Evolutionary conservation across 108 stramenopile species (phyloP).

Genomic region (Craspedostauros australis): DNA sequence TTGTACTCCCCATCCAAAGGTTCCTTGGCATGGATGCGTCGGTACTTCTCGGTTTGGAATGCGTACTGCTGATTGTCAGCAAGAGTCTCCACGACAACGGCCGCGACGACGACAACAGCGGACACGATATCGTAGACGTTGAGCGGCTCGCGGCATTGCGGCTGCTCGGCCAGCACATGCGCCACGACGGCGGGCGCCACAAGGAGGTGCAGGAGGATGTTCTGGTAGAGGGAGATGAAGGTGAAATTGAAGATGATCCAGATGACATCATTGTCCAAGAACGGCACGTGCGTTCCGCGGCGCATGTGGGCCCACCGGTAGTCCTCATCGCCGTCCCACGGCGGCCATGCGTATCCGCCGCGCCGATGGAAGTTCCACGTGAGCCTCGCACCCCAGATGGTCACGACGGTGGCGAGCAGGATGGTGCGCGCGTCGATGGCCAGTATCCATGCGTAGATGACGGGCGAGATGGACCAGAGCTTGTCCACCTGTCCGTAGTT

Average conservation of each 20-base stretch:
- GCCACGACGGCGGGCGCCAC: constrained; percentile 53
- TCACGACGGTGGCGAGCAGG: constrained; percentile 54
- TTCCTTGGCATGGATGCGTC: constrained; percentile 9
- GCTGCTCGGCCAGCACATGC: constrained; percentile 19
- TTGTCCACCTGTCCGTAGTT: constrained; percentile 76
- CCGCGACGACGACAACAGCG: constrained; percentile 27
- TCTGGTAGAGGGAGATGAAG: constrained; percentile 65
- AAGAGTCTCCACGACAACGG: constrained; percentile 49
- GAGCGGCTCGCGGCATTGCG: constrained; percentile 17
- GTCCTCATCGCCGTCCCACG: constrained; percentile 71
- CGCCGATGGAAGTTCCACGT: constrained; percentile 71
- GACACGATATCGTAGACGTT: constrained; percentile 43
- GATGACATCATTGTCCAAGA: constrained; percentile 32
- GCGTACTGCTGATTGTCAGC: constrained; percentile 73
- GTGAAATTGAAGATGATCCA: constrained; percentile 62
- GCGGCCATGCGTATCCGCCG: constrained; percentile 62
- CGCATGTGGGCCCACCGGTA: constrained; percentile 67
- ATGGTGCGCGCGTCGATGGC: constrained; percentile 40
- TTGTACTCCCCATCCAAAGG: constrained; percentile 26
- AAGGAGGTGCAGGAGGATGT: constrained; percentile 56
- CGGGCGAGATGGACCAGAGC: constrained; percentile 61
- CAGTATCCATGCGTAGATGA: constrained; percentile 61
- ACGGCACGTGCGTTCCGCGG: constrained; percentile 25
- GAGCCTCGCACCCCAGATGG: constrained; percentile 64
- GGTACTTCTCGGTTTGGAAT: constrained; percentile 66